Percentiles rank a stretch among this genome's conserved stretches.
Evolutionary conservation across 129 eudicot genomes (phyloP).

Genomic region (Flaveria trinervia): DNA sequence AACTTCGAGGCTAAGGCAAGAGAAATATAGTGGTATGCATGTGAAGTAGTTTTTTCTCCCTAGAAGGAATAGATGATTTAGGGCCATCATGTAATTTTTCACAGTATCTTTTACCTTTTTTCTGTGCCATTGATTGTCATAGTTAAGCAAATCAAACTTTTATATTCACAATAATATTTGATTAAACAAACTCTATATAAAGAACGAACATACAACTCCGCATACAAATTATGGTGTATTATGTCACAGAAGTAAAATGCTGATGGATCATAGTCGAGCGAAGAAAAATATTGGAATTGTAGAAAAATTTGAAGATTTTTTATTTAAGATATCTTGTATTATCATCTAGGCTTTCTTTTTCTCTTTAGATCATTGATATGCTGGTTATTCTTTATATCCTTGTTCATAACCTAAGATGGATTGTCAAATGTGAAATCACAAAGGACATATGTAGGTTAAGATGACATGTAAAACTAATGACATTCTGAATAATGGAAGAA

Average conservation of each 20-base stretch:
- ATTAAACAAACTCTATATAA: not conserved
- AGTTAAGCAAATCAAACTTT: not conserved
- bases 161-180: not conserved
- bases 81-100: not conserved
- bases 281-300: not conserved
- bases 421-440: not conserved
- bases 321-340: not conserved
- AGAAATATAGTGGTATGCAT: slow-evolving; percentile 73
- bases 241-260: not conserved
- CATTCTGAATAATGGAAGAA: not conserved
- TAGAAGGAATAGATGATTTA: not conserved
- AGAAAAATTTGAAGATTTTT: not conserved
- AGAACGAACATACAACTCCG: not conserved
- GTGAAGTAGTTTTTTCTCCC: not conserved
- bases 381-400: not conserved
- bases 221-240: not conserved
- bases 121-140: not conserved
- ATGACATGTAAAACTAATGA: not conserved
- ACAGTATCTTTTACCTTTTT: not conserved
- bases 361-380: not conserved
- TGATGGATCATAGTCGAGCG: not conserved
- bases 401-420: not conserved
- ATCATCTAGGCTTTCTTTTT: not conserved
- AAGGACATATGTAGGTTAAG: slow-evolving; percentile 6
- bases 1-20: slow-evolving; percentile 61